Conservation (phyloP, 331 rosid genomes). For the Malus hybrid region DNA sequence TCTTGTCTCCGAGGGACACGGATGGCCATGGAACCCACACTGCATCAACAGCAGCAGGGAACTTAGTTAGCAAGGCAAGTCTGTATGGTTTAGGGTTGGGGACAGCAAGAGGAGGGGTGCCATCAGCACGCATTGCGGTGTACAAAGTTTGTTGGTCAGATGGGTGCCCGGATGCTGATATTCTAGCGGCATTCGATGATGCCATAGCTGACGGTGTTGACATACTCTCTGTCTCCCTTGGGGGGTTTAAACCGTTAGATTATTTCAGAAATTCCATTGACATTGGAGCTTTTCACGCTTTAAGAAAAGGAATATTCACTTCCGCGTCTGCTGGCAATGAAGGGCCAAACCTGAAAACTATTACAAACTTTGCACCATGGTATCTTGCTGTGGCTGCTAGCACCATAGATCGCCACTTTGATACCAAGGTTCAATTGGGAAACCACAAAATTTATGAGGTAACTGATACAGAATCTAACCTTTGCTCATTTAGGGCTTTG, state of each 20-base stretch:
- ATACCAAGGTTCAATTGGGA: conserved; percentile 38
- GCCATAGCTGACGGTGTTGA: conserved; percentile 65
- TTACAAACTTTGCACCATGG: conserved; percentile 36
- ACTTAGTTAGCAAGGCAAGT: conserved; percentile 23
- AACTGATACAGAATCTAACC: neutral
- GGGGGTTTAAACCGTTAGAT: neutral
- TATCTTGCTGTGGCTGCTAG: conserved; percentile 46
- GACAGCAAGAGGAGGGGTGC: conserved; percentile 48
- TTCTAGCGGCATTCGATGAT: conserved; percentile 47
- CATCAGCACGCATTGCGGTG: conserved; percentile 50
- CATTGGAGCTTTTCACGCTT: conserved; percentile 53
- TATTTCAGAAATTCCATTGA: conserved; percentile 27
- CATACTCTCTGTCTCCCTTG: conserved; percentile 33
- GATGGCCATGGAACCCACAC: conserved; percentile 59
- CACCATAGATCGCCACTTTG: conserved; percentile 36
- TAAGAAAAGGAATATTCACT: conserved; percentile 37
- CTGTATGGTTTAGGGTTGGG: conserved; percentile 35
- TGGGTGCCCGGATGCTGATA: conserved; percentile 23
- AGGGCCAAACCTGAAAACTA: conserved; percentile 20
- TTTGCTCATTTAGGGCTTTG: neutral
- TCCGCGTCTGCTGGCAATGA: conserved; percentile 32
- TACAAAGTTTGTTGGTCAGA: conserved; percentile 49
- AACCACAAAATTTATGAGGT: conserved; percentile 29
- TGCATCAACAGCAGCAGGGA: conserved; percentile 46
- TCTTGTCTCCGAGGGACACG: conserved; percentile 35